These are phyloP conservation scores for Saccharomyces paradoxus DNA, from an alignment of 805 yeast species.

Conservation along the genomic window DNA sequence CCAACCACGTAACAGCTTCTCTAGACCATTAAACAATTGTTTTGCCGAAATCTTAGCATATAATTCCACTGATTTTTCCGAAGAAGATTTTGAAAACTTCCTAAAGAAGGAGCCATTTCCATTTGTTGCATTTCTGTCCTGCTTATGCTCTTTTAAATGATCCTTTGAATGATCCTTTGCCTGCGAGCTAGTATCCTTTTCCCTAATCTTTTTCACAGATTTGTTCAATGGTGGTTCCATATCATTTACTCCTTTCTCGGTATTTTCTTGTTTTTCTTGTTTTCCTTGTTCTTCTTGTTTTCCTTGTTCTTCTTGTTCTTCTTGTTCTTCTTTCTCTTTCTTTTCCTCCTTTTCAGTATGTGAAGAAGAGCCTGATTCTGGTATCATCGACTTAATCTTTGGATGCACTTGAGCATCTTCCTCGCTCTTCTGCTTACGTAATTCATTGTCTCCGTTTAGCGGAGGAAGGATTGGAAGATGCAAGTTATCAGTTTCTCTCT, in stretches of 20 bases:
- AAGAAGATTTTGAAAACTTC: constrained; percentile 25
- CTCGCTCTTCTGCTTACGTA: constrained; percentile 4
- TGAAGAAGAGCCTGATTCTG: constrained; percentile 8
- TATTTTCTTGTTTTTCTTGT: constrained; percentile 1
- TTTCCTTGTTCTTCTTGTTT: too few relatives aligned
- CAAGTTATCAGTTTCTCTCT: constrained; percentile 5
- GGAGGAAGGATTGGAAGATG: constrained; percentile 29
- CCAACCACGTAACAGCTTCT: constrained; percentile 59
- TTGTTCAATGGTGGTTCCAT: constrained; percentile 10
- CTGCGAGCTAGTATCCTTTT: neutral
- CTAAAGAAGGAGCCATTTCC: constrained; percentile 29
- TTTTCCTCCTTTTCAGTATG: constrained; percentile 1
- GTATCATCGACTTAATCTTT: constrained; percentile 17
- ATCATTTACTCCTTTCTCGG: neutral
- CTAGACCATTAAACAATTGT: constrained; percentile 58
- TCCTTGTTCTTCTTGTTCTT: constrained; percentile 3
- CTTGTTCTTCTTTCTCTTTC: constrained; percentile 28
- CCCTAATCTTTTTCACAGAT: constrained; percentile 7
- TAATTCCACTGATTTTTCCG: constrained; percentile 11
- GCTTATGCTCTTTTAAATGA: constrained; percentile 4
- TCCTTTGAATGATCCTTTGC: neutral
- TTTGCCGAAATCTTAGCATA: constrained; percentile 32
- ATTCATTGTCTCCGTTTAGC: constrained; percentile 11
- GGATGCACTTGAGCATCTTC: neutral
- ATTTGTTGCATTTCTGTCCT: constrained; percentile 3